Evolutionary conservation across 768 basidiomycete species (phyloP).

Genomic region (Hortiboletus campestris): DNA sequence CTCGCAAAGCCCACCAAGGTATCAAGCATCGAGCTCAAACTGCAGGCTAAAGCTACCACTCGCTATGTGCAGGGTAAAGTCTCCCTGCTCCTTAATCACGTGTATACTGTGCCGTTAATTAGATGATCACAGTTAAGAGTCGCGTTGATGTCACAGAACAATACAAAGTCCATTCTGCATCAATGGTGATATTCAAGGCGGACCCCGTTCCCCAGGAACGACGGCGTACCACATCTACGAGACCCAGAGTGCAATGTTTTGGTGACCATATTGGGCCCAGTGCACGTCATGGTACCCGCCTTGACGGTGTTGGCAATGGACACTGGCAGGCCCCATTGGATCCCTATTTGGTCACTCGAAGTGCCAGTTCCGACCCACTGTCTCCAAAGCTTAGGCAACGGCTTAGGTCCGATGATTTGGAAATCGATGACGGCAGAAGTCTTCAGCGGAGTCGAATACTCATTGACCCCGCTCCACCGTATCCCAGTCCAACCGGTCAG

Average conservation of each 20-base stretch:
- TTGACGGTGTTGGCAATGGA: neutral
- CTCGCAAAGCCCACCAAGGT: slow-evolving; percentile 80
- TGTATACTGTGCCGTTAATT: neutral
- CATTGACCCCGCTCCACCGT: slow-evolving; percentile 33
- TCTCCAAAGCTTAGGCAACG: slow-evolving; percentile 7
- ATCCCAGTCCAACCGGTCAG: slow-evolving; percentile 17
- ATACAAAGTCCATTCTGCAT: slow-evolving; percentile 68
- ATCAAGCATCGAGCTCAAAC: slow-evolving; percentile 77
- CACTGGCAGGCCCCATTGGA: neutral
- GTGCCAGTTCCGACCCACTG: slow-evolving; percentile 11
- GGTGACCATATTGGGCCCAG: neutral
- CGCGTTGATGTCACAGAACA: slow-evolving; percentile 78
- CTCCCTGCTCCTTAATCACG: neutral
- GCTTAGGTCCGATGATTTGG: slow-evolving; percentile 9
- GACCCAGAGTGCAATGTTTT: slow-evolving; percentile 15
- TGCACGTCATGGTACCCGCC: neutral
- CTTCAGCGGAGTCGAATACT: neutral
- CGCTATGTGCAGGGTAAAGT: slow-evolving; percentile 84
- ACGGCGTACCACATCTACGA: slow-evolving; percentile 12
- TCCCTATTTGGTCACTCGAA: neutral
- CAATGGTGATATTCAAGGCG: slow-evolving; percentile 72
- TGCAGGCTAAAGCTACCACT: slow-evolving; percentile 68
- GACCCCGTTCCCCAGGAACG: slow-evolving; percentile 35
- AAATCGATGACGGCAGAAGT: neutral
- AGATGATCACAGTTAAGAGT: slow-evolving; percentile 44